phyloP scores from a whole-genome alignment of 179 eudicot genomes.

The Vitellaria paradoxa region DNA sequence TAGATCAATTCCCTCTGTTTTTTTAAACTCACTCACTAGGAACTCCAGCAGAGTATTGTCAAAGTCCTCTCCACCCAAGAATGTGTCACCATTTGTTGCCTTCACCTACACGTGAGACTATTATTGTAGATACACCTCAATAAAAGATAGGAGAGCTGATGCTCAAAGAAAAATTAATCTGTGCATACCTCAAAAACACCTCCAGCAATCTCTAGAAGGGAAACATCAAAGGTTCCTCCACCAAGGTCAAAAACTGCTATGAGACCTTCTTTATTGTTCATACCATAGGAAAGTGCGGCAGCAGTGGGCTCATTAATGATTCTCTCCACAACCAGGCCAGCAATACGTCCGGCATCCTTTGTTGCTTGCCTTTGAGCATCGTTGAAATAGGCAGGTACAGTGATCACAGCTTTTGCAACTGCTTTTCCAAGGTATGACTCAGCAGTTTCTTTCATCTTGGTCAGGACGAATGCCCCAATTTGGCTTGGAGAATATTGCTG shows the following conservation, averaged over 20 bases:
- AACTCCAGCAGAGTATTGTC: conserved; percentile 73
- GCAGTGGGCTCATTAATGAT: conserved; percentile 92
- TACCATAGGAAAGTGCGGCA: conserved; percentile 79
- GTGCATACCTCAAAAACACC: conserved; percentile 82
- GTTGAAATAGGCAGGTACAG: conserved; percentile 93
- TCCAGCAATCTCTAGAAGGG: conserved; percentile 71
- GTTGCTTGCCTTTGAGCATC: conserved; percentile 96
- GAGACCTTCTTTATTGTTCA: conserved; percentile 70
- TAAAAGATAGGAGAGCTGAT: neutral
- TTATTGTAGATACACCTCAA: neutral
- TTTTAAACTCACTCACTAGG: conserved; percentile 67
- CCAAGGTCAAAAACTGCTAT: conserved; percentile 91
- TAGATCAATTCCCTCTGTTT: conserved; percentile 59
- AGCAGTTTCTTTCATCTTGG: conserved; percentile 89
- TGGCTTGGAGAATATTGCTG: conserved; percentile 93
- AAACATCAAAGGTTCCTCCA: conserved; percentile 89
- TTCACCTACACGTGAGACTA: conserved; percentile 43
- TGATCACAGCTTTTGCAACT: conserved; percentile 70
- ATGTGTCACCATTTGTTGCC: conserved; percentile 86
- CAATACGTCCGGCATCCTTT: conserved; percentile 81
- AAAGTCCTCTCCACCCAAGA: conserved; percentile 86
- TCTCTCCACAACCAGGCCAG: conserved; percentile 80
- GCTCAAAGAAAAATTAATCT: neutral
- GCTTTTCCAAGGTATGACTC: conserved; percentile 77
- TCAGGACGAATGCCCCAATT: conserved; percentile 70